Evolutionary conservation across 176 grass and related monocot genomes (phyloP), one percentile per base, ranked within the genome.

Genomic region (Zizania latifolia): DNA sequence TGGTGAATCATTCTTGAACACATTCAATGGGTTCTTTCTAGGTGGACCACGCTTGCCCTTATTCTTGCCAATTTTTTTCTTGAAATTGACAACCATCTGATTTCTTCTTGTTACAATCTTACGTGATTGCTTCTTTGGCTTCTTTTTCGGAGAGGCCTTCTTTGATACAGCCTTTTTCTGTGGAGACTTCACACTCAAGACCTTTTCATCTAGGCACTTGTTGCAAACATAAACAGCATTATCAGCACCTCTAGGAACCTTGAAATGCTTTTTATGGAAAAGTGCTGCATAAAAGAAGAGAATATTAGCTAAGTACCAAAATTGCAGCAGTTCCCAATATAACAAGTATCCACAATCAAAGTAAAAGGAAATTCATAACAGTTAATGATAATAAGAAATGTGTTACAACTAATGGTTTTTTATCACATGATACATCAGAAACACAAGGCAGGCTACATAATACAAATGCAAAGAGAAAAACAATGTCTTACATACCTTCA

Each of bases 201-300:
- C 53, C 70, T 68, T 67, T 83, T 90, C 88, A 75, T 66, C 77
- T 33, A 90, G 87, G 82, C 96, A 99, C 88, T 89, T 88, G 71
- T 83, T 79, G 73, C 96, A 99, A 68, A 84, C 89, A 63, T 90
- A 99, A 80, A 86, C 50, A 11, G 79, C 31, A 84, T 66, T 32
- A 24, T 37, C 21, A 61, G 79, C 84, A 86, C 82, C 84, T 84
- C 65, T 92, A 66, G 96, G 85, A 64, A 95, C 76, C 61, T 84
- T 99, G 79, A 94, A 94, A 92, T 99, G 96, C 66, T 84, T 99
- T 75, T 67, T 85, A 81, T 99, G 96, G 81, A 99, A 99, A 86
- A 81, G 80, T n/a, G 87, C 96, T 99, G 92, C 83, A 58, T 33
- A 79, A 5, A 73, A 69, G 39, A 76, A 73, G n/a, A 84, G 68